Percentiles rank a stretch among this genome's conserved stretches.
These are phyloP conservation scores for Blastobotrys peoriensis DNA, from an alignment of 805 yeast genomes.

Conservation along the genomic window DNA sequence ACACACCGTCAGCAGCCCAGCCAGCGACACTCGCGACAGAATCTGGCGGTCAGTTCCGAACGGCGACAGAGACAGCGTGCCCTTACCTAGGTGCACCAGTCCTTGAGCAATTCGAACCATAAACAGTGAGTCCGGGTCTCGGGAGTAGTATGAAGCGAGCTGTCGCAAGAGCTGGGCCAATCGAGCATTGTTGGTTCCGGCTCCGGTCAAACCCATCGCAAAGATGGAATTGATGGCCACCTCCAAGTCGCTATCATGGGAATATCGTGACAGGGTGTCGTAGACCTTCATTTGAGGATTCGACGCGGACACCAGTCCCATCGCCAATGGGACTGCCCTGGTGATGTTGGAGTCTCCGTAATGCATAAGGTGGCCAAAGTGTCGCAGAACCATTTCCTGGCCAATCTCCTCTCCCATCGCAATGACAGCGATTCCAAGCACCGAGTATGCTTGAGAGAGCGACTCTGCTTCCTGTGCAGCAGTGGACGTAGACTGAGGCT, in stretches of 20 bases:
- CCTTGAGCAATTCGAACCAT: slow-evolving; percentile 96
- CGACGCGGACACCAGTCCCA: slow-evolving; percentile 90
- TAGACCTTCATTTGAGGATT: slow-evolving; percentile 96
- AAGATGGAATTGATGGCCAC: slow-evolving; percentile 93
- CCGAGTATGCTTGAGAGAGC: slow-evolving; percentile 78
- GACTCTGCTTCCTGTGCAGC: slow-evolving; percentile 43
- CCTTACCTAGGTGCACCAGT: slow-evolving; percentile 90
- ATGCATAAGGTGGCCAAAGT: slow-evolving; percentile 95
- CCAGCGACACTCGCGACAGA: slow-evolving; percentile 81
- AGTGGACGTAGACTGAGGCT: slow-evolving; percentile 16
- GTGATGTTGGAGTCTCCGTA: slow-evolving; percentile 89
- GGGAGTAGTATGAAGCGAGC: slow-evolving; percentile 85
- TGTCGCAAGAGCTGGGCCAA: slow-evolving; percentile 93
- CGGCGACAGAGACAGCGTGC: slow-evolving; percentile 84
- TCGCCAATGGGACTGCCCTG: slow-evolving; percentile 95
- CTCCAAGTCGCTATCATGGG: slow-evolving; percentile 91
- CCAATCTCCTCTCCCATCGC: slow-evolving; percentile 99
- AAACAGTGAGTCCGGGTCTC: slow-evolving; percentile 84
- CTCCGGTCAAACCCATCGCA: slow-evolving; percentile 96
- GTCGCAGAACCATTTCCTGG: slow-evolving; percentile 94
- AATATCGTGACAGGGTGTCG: slow-evolving; percentile 90
- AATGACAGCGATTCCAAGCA: slow-evolving; percentile 86
- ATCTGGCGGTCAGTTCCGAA: slow-evolving; percentile 85
- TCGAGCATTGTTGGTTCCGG: slow-evolving; percentile 98
- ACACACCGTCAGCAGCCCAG: slow-evolving; percentile 77